Evolutionary conservation across 192 early-diverging fungal species (phyloP).

Genomic region (Endogone sp.): DNA sequence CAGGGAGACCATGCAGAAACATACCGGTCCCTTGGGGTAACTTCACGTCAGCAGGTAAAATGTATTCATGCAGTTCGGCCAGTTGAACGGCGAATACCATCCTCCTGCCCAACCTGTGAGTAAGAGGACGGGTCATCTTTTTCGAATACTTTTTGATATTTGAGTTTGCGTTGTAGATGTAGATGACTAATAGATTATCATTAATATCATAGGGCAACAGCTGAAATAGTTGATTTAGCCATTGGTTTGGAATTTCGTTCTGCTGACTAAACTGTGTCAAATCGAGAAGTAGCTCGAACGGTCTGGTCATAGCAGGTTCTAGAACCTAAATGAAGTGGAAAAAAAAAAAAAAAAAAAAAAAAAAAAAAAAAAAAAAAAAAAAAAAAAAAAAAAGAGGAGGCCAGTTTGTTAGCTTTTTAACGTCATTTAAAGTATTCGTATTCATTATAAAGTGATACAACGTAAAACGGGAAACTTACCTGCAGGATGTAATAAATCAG

Average conservation of each 20-base stretch:
- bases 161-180: constrained; percentile 83
- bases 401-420: background rate
- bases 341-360: background rate
- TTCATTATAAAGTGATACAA: background rate
- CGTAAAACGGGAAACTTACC: constrained; percentile 34
- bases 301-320: constrained; percentile 62
- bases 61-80: constrained; percentile 70
- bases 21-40: constrained; percentile 70
- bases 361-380: background rate
- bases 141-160: constrained; percentile 69
- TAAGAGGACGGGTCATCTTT: constrained; percentile 42
- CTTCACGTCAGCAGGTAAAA: constrained; percentile 66
- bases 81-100: constrained; percentile 67
- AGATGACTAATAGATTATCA: constrained; percentile 63
- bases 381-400: constrained; percentile 1
- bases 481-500: constrained; percentile 73
- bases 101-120: constrained; percentile 54
- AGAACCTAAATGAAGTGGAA: background rate
- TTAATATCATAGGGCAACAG: constrained; percentile 63
- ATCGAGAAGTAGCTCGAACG: constrained; percentile 82
- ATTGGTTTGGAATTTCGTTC: constrained; percentile 79
- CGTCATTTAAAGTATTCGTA: no score
- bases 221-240: constrained; percentile 69
- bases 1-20: background rate
- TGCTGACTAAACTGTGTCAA: constrained; percentile 71